Base-by-base conservation (phyloP, 768 basidiomycete species). In the Lactarius tabidus region DNA sequence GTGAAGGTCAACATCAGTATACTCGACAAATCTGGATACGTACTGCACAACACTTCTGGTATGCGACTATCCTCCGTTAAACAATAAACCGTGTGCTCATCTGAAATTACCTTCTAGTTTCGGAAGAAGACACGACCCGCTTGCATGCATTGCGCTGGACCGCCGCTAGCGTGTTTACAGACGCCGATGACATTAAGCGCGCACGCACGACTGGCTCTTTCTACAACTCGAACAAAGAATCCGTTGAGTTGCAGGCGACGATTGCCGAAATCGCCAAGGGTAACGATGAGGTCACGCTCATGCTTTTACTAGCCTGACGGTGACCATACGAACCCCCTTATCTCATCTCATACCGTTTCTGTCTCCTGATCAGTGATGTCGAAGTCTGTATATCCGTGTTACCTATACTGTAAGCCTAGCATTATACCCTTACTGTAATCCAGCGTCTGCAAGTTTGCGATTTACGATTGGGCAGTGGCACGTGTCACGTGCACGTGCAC, bases 61-160 rank as follows among this genome's bases (percentile, higher is more conserved):
- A 57, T n/a, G 64, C 38, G 20, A 23, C 26, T 33, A 15, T 15
- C 28, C 26, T 33, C 38, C 20, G 3, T 54, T 20, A 12, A 54
- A 26, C 48, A 14, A 14, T 26, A 15, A 54, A n/a, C 10, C 18
- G n/a, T 6, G 7, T 17, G 15, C 23, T 61, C 18, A 62, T 12
- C n/a, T 3, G 29, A 58, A 33, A 61, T 35, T 17, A 12, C 56
- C 8, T 23, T 35, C 23, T 39, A 66, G 65, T 62, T 31, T 57
- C 41, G 51, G 61, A 36, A 12, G 65, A 58, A 38, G 1, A 0
- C 17, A 31, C 56, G 33, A 66, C 29, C 33, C 65, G 65, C 51
- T 48, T 66, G 15, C 39, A 15, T 9, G 65, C 60, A 20, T 38
- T 66, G 51, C 60, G 65, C 6, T 66, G 65, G 65, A 45, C 26